Percentiles rank a stretch among this genome's conserved stretches.
Evolutionary conservation across 2,329 filamentous ascomycete genomes (phyloP).

Genomic region (Stachybotrys chartarum): DNA sequence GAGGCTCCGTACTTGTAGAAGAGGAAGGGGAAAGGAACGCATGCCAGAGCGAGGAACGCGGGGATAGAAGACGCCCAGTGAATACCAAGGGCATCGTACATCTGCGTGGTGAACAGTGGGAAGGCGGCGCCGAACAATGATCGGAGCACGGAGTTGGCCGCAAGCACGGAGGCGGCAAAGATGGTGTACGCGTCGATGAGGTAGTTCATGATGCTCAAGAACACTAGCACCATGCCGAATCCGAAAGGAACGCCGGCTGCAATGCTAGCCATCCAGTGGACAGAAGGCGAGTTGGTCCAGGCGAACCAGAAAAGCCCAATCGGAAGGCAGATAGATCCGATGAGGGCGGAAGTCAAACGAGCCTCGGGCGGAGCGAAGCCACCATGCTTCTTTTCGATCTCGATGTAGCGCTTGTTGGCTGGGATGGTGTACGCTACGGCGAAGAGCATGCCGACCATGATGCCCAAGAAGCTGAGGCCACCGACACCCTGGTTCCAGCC

Average conservation of each 20-base stretch:
- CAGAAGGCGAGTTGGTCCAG: conserved; percentile 44
- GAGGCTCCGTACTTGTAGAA: conserved; percentile 1
- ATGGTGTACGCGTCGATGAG: conserved; percentile 60
- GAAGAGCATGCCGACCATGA: conserved; percentile 49
- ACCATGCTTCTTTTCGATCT: conserved; percentile 22
- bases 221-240: conserved; percentile 47
- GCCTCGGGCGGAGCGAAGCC: conserved; percentile 52
- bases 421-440: conserved; percentile 41
- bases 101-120: conserved; percentile 55
- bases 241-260: conserved; percentile 35
- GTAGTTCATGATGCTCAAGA: conserved; percentile 53
- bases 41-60: conserved; percentile 60
- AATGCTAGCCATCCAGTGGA: conserved; percentile 44
- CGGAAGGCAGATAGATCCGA: conserved; percentile 47
- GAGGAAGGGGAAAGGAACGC: conserved; percentile 37
- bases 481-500: conserved; percentile 45
- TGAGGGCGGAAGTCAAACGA: conserved; percentile 45
- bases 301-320: conserved; percentile 53
- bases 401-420: conserved; percentile 40
- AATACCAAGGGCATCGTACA: conserved; percentile 50
- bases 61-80: conserved; percentile 66
- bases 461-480: conserved; percentile 51
- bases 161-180: conserved; percentile 63
- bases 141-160: conserved; percentile 61
- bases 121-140: conserved; percentile 62